Percentiles rank a stretch among this genome's conserved stretches.
phyloP scores from a whole-genome alignment of 1,284 basidiomycete genomes.

The Grifola frondosa region DNA sequence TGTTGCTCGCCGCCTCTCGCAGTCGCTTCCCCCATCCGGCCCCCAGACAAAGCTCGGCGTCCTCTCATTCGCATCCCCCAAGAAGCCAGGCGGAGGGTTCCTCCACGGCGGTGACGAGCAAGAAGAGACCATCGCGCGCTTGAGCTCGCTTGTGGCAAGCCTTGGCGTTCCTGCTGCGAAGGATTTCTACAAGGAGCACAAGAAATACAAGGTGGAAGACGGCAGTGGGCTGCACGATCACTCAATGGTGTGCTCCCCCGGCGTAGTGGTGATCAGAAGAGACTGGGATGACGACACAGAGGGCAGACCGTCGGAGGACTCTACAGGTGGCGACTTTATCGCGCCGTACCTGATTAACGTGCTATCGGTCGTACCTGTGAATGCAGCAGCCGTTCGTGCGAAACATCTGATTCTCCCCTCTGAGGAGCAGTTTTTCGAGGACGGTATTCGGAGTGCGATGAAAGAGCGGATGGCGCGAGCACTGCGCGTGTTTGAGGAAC shows the following conservation, averaged over 20 bases:
- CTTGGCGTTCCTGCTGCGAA: constrained; percentile 38
- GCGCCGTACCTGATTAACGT: constrained; percentile 45
- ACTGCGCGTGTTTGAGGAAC: constrained; percentile 45
- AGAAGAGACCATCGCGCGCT: constrained; percentile 45
- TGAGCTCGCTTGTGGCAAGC: constrained; percentile 44
- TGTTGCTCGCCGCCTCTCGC: constrained; percentile 31
- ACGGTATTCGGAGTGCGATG: constrained; percentile 41
- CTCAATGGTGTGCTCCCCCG: constrained; percentile 50
- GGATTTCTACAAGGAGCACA: constrained; percentile 45
- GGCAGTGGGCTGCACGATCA: constrained; percentile 44
- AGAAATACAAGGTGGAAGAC: constrained; percentile 32
- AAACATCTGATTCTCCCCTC: constrained; percentile 38
- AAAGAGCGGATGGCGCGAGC: constrained; percentile 43
- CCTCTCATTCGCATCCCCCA: constrained; percentile 47
- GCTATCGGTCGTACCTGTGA: constrained; percentile 46
- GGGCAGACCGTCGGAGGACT: constrained; percentile 21
- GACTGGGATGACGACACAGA: constrained; percentile 33
- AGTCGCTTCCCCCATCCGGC: constrained; percentile 12
- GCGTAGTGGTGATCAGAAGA: constrained; percentile 46
- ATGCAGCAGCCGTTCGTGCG: constrained; percentile 41
- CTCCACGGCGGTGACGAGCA: constrained; percentile 48
- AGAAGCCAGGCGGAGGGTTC: constrained; percentile 47
- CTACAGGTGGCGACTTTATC: constrained; percentile 35
- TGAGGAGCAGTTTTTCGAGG: constrained; percentile 36
- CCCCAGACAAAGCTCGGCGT: constrained; percentile 40